Percentiles rank a stretch among this genome's conserved stretches.
These are phyloP conservation scores for Diphasiastrum complanatum DNA, from an alignment of 83 land plant genomes.

Conservation along the genomic window DNA sequence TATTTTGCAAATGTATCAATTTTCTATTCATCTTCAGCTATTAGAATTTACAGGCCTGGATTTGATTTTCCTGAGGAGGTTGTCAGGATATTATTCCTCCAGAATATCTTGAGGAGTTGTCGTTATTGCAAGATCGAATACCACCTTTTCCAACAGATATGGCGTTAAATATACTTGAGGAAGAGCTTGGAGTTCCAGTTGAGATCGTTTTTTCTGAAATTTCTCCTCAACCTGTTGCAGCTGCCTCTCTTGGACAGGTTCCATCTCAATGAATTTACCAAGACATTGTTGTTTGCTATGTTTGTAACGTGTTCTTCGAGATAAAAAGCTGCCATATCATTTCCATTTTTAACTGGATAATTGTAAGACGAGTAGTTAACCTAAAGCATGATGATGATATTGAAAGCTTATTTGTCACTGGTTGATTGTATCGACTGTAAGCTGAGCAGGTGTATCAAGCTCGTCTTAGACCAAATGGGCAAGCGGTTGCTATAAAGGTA, in stretches of 20 bases:
- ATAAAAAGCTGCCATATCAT: no score
- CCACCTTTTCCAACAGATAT: conserved; percentile 76
- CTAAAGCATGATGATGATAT: no score
- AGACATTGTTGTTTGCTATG: neutral
- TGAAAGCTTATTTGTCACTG: no score
- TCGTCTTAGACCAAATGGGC: conserved; percentile 58
- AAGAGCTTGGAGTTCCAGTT: conserved; percentile 71
- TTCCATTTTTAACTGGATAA: no score
- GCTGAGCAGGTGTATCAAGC: conserved; percentile 81
- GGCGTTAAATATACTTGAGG: conserved; percentile 73
- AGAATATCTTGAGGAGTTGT: conserved; percentile 71
- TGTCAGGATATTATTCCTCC: conserved; percentile 89
- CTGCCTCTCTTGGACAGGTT: conserved; percentile 99
- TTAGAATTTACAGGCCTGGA: neutral
- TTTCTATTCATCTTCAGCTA: neutral
- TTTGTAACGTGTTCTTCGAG: no score
- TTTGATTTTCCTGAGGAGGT: conserved; percentile 5
- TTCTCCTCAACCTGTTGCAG: conserved; percentile 84
- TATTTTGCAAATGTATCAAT: neutral
- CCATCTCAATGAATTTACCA: neutral
- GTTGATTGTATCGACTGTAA: no score
- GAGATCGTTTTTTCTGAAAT: conserved; percentile 81
- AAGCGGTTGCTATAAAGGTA: conserved; percentile 93
- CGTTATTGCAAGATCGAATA: conserved; percentile 85
- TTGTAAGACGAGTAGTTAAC: no score